Base-by-base conservation (phyloP, 2,329 filamentous ascomycete genomes). In the Periconia macrospinosa region DNA sequence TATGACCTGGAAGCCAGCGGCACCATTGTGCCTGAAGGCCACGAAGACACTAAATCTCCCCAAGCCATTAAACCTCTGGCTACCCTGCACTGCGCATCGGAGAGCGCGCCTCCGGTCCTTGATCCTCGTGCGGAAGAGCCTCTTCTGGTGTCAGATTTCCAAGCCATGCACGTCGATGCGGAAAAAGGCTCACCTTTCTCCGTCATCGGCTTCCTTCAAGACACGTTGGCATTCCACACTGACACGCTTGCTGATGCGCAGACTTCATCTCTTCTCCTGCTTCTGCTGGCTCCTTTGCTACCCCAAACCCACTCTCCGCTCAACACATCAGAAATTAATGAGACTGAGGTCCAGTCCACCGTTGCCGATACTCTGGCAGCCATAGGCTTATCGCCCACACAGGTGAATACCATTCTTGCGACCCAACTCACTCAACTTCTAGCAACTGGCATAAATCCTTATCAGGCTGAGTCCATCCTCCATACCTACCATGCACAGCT, bases 401-500 rank as follows among this genome's bases (percentile, higher is more conserved):
- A 76, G 50, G 73, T 76, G n/a, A 67, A 73, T 33, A 67, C 71
- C 11, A 71, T 79, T 30, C 57, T 80, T 14, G 70, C 72, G 41
- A 72, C 65, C 15, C 68, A 75, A 52, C 64, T 79, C 18, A 69
- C 67, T 13, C 72, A 75, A 42, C 55, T 78, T 6, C 66, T 78
- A 42, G 69, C 71, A 19, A 73, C 76, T 15, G 79, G 78, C 5
- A 69, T 81, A 43, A 75, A 78, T 45, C 77, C 78, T 7, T 71
- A 79, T 15, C 81, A 86, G 61, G 75, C 81, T 46, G 83, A 86
- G 63, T 73, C 76, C 44, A 81, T 86, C 41, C 77, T 86, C 41
- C 75, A 79, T 41, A 74, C 79, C 3, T 86, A 86, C 66, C 82
- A 87, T 67, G 78, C 80, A 47, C 81, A 83, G 52, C 74, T 87